Evolutionary conservation across 2,329 filamentous ascomycete species (phyloP), one percentile per base, ranked within the genome.

Genomic region (Verticillium zaregamsianum): DNA sequence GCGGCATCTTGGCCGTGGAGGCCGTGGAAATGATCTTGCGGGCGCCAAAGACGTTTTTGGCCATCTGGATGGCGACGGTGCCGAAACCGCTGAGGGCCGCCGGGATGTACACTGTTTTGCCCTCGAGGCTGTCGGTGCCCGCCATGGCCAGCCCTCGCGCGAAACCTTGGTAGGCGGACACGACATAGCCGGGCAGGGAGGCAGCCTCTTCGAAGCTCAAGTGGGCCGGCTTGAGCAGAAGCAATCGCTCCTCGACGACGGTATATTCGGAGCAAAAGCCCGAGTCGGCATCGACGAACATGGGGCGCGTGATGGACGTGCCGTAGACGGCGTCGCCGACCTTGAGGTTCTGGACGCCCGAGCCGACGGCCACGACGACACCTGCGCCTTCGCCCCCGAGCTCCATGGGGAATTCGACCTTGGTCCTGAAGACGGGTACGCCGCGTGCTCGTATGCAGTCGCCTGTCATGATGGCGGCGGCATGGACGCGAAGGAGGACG

Each of bases 21-120:
- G 82, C 80, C 0, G 82, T 84, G 0, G 81, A 76, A 55, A 86
- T 79, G 60, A 86, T 72, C 56, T 73, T 77, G 0, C 68, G 68
- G 1, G 78, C 83, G 0, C 78, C 74, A 57, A 81, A 84, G 3
- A 80, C 74, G 33, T 81, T 80, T 65, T 80, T 82, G 3, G 82
- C 79, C 2, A 85, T 68, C 69, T 86, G 82, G 31, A 80, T 75
- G 0, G 72, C 79, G 31, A 79, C 69, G 2, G 75, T 72, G 0
- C 83, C 82, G 0, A 77, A 79, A 1, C 76, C 80, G 59, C 82
- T 78, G 40, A 86, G 74, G 0, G 77, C 83, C 2, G 73, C 83
- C 0, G 81, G 76, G 7, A 86, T 73, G 62, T 82, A 82, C 1
- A 82, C 80, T 2, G 80, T 83, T 70, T 80, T 82, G 9, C 80